These are phyloP conservation scores for Xylona heveae DNA, from an alignment of 495 filamentous ascomycete genomes.

Conservation along the genomic window DNA sequence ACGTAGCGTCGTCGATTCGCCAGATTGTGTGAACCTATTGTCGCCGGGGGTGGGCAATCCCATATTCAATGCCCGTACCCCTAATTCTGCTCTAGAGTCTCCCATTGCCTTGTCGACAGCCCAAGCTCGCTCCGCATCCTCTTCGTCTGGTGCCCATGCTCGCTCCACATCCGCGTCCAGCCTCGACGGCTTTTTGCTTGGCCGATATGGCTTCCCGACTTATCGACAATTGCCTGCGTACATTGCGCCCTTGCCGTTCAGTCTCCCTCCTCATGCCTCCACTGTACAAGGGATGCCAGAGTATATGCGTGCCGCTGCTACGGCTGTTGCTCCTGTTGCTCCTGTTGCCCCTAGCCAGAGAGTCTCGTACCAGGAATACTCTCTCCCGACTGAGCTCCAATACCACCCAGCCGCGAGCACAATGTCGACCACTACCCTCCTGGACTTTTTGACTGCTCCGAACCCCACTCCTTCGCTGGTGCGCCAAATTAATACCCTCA, in stretches of 20 bases:
- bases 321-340: slow-evolving; percentile 20
- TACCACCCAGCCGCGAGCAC: slow-evolving; percentile 14
- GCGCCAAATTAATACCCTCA: slow-evolving; percentile 50
- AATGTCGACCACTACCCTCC: slow-evolving; percentile 39
- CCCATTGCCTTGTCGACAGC: slow-evolving; percentile 38
- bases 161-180: slow-evolving; percentile 46
- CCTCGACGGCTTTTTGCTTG: slow-evolving; percentile 42
- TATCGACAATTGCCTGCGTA: slow-evolving; percentile 62
- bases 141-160: slow-evolving; percentile 20
- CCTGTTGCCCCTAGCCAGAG: slow-evolving; percentile 12
- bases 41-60: slow-evolving; percentile 21
- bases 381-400: slow-evolving; percentile 15
- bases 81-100: slow-evolving; percentile 35
- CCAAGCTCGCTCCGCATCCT: slow-evolving; percentile 23
- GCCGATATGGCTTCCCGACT: slow-evolving; percentile 56
- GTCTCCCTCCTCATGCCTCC: slow-evolving; percentile 20
- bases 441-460: slow-evolving; percentile 54
- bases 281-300: slow-evolving; percentile 13
- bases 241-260: slow-evolving; percentile 23
- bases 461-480: slow-evolving; percentile 72
- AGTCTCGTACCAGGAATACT: slow-evolving; percentile 8
- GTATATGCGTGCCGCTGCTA: slow-evolving; percentile 20
- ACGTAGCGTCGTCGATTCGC: slow-evolving; percentile 44
- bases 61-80: slow-evolving; percentile 16
- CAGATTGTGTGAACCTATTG: slow-evolving; percentile 31